Percentiles rank a stretch among this genome's conserved stretches.
These are phyloP conservation scores for Chaetoceros muelleri DNA, from an alignment of 108 stramenopile genomes.

Conservation along the genomic window DNA sequence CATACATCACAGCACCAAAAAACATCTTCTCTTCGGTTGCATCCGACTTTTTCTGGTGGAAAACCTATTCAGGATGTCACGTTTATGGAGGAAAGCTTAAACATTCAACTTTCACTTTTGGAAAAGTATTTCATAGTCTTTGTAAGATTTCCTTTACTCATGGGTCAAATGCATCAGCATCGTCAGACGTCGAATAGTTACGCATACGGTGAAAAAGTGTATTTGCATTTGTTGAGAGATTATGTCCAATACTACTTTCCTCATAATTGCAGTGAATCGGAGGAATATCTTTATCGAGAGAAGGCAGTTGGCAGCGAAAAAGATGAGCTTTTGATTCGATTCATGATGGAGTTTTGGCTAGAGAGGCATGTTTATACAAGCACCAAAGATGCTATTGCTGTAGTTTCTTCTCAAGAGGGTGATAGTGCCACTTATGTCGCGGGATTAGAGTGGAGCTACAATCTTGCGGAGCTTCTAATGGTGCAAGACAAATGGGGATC, in stretches of 20 bases:
- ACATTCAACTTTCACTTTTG: background rate
- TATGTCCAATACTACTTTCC: constrained; percentile 51
- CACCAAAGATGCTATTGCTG: constrained; percentile 12
- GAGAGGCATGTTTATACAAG: constrained; percentile 29
- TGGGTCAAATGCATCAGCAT: background rate
- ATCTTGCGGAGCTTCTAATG: constrained; percentile 12
- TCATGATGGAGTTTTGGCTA: constrained; percentile 66
- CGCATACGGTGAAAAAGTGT: constrained; percentile 52
- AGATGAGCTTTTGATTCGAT: constrained; percentile 64
- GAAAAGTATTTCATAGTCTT: background rate
- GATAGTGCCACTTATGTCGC: constrained; percentile 2
- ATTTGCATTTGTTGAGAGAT: constrained; percentile 38
- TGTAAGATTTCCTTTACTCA: background rate
- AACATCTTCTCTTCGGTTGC: background rate
- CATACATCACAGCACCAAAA: background rate
- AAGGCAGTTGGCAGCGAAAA: constrained; percentile 11
- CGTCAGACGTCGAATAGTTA: background rate
- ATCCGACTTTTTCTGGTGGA: background rate
- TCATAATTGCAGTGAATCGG: constrained; percentile 9
- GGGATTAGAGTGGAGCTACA: constrained; percentile 10
- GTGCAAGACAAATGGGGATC: background rate
- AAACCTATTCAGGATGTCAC: background rate
- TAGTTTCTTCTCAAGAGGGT: background rate
- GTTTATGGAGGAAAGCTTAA: background rate
- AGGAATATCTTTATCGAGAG: constrained; percentile 9